Evolutionary conservation across 495 filamentous ascomycete species (phyloP).

Genomic region (Bacidia rubella): DNA sequence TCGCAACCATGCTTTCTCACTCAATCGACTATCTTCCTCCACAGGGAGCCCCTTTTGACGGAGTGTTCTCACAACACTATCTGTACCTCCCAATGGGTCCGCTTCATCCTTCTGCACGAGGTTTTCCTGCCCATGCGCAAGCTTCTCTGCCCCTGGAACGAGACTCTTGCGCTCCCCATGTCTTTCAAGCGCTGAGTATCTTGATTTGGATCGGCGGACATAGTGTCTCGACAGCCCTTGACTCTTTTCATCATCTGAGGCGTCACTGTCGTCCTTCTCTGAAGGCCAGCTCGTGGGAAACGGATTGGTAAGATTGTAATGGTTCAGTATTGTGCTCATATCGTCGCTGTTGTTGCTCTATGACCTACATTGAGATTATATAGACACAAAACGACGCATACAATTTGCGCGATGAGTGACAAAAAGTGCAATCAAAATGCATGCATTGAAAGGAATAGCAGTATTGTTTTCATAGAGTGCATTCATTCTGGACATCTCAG

Average conservation of each 20-base stretch:
- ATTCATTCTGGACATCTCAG: conserved; percentile 28
- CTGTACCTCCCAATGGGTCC: conserved; percentile 68
- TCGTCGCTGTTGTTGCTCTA: conserved; percentile 44
- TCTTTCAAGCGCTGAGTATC: conserved; percentile 72
- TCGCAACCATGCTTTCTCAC: conserved; percentile 33
- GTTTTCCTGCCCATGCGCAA: conserved; percentile 54
- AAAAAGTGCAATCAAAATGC: too few species aligned
- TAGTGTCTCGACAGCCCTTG: conserved; percentile 31
- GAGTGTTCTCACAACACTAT: conserved; percentile 73
- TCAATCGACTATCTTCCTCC: conserved; percentile 70
- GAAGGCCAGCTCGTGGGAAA: conserved; percentile 79
- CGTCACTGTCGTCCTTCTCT: conserved; percentile 61
- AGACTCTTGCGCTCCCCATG: conserved; percentile 48
- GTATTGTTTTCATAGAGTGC: conserved; percentile 57
- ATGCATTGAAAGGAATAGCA: too few species aligned
- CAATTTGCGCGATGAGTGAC: too few species aligned
- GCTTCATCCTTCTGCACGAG: conserved; percentile 78
- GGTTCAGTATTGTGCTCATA: conserved; percentile 65
- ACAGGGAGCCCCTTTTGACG: conserved; percentile 61
- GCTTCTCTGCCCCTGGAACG: conserved; percentile 55
- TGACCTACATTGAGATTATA: too few species aligned
- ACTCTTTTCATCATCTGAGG: conserved; percentile 47
- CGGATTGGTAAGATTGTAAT: conserved; percentile 73
- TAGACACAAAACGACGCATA: too few species aligned
- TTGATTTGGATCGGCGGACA: conserved; percentile 52